Evolutionary conservation across 2,329 filamentous ascomycete genomes (phyloP), one percentile per base, ranked within the genome.

Genomic region (Fusarium buxicola): DNA sequence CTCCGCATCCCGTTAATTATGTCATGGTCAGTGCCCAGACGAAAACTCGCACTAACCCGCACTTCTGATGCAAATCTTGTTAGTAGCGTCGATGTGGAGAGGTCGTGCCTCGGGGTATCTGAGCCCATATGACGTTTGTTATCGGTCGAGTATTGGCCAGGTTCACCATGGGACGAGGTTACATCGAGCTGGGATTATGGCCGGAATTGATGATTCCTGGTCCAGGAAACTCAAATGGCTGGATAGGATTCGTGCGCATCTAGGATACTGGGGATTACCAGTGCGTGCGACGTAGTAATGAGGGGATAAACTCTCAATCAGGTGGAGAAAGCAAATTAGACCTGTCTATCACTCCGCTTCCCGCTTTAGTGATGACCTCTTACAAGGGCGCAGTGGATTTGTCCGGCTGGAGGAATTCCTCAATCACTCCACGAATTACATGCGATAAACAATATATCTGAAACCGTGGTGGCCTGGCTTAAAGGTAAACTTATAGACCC

Each of bases 1-100:
- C 61, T 65, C 61, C 62, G 57, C 61, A 65, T 43, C 52, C 45
- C 45, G 52, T 15, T 28, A 53, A 65, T 65, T 40, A 36, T 50
- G 43, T 45, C 57, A 57, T 38, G 16, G 27, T 6, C 7, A 47
- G 9, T 58, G 44, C 61, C 61, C 44, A 58, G 44, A 48, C 38
- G 18, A 30, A 24, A 27, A 36, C n/a, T 34, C 18, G n/a, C 28
- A 6, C 48, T 43, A 50, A 54, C 18, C 60, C 61, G 52, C 61
- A 21, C 58, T 58, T 41, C 46, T 18, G 8, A 32, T 32, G 21
- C 18, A 15, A 44, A 35, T 16, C 30, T 25, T 21, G 16, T 52
- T 34, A 35, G 30, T n/a, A 25, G 25, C n/a, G 31, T 43, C 21
- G 46, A 58, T 62, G 61, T 52, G 60, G 60, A 55, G 60, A 32